These are phyloP conservation scores for Tarenaya hassleriana DNA, from an alignment of 345 rosid species.

Conservation along the genomic window DNA sequence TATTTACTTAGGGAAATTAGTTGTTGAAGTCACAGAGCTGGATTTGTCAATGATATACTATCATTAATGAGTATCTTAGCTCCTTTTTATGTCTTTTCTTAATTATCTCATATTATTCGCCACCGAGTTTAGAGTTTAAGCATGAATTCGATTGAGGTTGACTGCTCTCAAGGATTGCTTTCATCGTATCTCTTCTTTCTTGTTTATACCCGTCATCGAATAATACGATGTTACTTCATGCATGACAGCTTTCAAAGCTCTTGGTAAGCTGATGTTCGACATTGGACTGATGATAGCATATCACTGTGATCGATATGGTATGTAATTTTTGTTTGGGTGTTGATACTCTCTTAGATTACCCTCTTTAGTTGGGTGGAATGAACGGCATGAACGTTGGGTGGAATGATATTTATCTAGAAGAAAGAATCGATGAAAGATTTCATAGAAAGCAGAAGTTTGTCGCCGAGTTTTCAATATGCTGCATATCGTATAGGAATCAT, in stretches of 20 bases:
- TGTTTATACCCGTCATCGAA: neutral
- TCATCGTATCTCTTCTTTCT: neutral
- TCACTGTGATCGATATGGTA: conserved; percentile 91
- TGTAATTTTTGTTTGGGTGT: neutral
- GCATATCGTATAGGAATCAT: neutral
- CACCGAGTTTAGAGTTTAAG: neutral
- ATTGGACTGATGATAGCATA: conserved; percentile 77
- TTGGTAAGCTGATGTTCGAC: conserved; percentile 72
- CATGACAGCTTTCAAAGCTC: conserved; percentile 73
- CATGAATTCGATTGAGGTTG: neutral
- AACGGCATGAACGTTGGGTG: too few species aligned
- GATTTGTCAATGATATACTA: conserved; percentile 5
- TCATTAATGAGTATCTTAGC: neutral
- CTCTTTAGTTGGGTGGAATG: too few species aligned
- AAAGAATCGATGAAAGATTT: neutral
- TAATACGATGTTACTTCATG: conserved; percentile 13
- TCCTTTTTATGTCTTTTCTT: neutral
- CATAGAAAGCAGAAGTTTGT: neutral
- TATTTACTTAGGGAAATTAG: too few species aligned
- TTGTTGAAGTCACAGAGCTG: too few species aligned
- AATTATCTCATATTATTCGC: neutral
- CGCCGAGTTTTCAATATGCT: neutral
- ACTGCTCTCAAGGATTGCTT: neutral
- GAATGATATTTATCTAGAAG: too few species aligned
- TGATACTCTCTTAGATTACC: neutral